A percentile compares a stretch with the other conserved stretches of the same genome.
Conservation (phyloP, 192 early-diverging fungal species). For the Geranomyces variabilis region DNA sequence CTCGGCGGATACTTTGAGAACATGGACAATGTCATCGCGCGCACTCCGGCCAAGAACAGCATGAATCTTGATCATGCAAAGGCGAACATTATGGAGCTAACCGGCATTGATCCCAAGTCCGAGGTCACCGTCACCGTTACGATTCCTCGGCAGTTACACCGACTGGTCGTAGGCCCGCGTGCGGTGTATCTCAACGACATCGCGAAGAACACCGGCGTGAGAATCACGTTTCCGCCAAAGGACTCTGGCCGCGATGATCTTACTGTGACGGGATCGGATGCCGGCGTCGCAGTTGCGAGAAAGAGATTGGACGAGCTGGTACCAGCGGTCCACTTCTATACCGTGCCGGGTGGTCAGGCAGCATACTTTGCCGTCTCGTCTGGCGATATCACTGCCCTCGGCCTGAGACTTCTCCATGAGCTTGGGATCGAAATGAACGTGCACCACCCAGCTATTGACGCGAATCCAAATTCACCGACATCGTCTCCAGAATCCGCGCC, state of each 20-base stretch:
- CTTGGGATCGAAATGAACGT: constrained; percentile 40
- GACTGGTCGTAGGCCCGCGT: constrained; percentile 55
- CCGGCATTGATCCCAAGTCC: constrained; percentile 49
- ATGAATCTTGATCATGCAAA: constrained; percentile 65
- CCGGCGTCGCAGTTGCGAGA: constrained; percentile 56
- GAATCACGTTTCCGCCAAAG: constrained; percentile 66
- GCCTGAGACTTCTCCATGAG: constrained; percentile 29
- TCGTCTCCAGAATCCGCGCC: background rate
- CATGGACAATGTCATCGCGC: constrained; percentile 79
- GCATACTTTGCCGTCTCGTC: constrained; percentile 46
- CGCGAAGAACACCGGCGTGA: constrained; percentile 57
- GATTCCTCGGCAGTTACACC: constrained; percentile 66
- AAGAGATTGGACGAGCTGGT: constrained; percentile 60
- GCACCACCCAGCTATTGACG: constrained; percentile 26
- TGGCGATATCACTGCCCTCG: constrained; percentile 46
- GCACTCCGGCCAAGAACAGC: constrained; percentile 77
- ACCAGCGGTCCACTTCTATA: constrained; percentile 57
- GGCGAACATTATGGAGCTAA: constrained; percentile 67
- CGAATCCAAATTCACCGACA: background rate
- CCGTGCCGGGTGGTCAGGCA: constrained; percentile 52
- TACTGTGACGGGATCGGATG: constrained; percentile 60
- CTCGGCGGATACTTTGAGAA: constrained; percentile 81
- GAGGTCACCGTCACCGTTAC: constrained; percentile 50
- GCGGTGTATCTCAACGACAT: constrained; percentile 57
- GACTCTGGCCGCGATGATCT: constrained; percentile 67